These are phyloP conservation scores for Lantana camara DNA, from an alignment of 257 asterid genomes.

Conservation along the genomic window DNA sequence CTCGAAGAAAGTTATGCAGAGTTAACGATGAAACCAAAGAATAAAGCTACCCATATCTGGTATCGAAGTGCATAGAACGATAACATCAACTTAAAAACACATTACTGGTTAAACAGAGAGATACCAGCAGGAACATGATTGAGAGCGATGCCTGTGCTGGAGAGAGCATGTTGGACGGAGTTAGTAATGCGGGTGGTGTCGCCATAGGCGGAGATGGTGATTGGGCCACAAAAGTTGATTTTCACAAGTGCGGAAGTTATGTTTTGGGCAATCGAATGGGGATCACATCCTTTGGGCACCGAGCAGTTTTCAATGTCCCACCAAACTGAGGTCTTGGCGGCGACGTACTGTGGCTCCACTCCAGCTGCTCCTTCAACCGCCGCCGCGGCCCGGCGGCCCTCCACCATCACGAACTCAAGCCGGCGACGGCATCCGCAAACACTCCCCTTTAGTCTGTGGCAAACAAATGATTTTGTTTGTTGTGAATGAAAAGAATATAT, in stretches of 20 bases:
- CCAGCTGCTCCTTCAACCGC: slow-evolving; percentile 38
- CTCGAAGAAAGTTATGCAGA: background rate
- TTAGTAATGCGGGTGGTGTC: slow-evolving; percentile 57
- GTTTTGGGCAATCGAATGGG: slow-evolving; percentile 66
- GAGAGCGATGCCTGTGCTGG: slow-evolving; percentile 75
- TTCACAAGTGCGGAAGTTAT: slow-evolving; percentile 59
- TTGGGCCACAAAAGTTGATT: slow-evolving; percentile 66
- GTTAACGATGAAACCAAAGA: background rate
- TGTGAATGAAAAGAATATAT: too few relatives aligned
- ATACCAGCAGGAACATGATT: slow-evolving; percentile 82
- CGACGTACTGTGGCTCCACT: slow-evolving; percentile 42
- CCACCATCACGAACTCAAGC: slow-evolving; percentile 6
- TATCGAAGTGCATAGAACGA: too few relatives aligned
- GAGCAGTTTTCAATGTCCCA: slow-evolving; percentile 91
- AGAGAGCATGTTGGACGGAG: slow-evolving; percentile 57
- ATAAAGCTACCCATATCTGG: too few relatives aligned
- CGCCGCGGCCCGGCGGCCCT: slow-evolving; percentile 14
- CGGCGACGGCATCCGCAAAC: too few relatives aligned
- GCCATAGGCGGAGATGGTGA: slow-evolving; percentile 69
- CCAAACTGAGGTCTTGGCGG: slow-evolving; percentile 75
- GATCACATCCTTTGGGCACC: slow-evolving; percentile 59
- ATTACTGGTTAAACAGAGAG: background rate
- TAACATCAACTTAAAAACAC: background rate
- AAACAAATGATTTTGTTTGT: too few relatives aligned
- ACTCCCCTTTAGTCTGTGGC: too few relatives aligned